Evolutionary conservation across 805 yeast genomes (phyloP).

Genomic region (Wickerhamomyces pijperi): DNA sequence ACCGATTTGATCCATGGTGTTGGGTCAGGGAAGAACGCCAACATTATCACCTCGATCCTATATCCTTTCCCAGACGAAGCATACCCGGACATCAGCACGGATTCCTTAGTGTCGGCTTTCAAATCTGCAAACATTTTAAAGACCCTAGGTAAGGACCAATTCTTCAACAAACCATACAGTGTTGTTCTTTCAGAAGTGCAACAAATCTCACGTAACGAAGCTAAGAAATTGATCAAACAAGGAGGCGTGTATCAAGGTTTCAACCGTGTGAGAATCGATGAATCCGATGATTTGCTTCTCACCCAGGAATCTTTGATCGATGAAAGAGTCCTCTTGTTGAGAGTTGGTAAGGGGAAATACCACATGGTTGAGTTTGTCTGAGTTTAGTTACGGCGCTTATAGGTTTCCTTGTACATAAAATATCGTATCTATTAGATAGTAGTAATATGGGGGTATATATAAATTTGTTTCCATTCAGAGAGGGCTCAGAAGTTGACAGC

Average conservation of each 20-base stretch:
- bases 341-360: slow-evolving; percentile 68
- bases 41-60: slow-evolving; percentile 52
- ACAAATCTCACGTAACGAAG: slow-evolving; percentile 42
- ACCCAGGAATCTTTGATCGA: slow-evolving; percentile 44
- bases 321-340: slow-evolving; percentile 46
- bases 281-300: slow-evolving; percentile 37
- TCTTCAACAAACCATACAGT: slow-evolving; percentile 33
- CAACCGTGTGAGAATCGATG: slow-evolving; percentile 40
- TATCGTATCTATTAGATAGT: background rate
- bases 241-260: slow-evolving; percentile 71
- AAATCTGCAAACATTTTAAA: slow-evolving; percentile 43
- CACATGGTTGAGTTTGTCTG: slow-evolving; percentile 33
- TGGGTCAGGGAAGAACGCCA: slow-evolving; percentile 61
- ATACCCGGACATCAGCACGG: slow-evolving; percentile 34
- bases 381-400: background rate
- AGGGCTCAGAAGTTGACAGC: slow-evolving; percentile 18
- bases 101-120: slow-evolving; percentile 44
- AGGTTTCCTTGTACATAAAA: slow-evolving; percentile 1
- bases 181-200: slow-evolving; percentile 38
- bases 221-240: slow-evolving; percentile 46
- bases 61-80: slow-evolving; percentile 48
- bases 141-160: slow-evolving; percentile 22
- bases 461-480: no score
- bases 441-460: no score
- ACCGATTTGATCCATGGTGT: slow-evolving; percentile 82